A percentile compares a stretch with the other conserved stretches of the same genome.
Evolutionary conservation across 2,329 filamentous ascomycete species (phyloP).

Genomic region (Paecilomyces formosus): DNA sequence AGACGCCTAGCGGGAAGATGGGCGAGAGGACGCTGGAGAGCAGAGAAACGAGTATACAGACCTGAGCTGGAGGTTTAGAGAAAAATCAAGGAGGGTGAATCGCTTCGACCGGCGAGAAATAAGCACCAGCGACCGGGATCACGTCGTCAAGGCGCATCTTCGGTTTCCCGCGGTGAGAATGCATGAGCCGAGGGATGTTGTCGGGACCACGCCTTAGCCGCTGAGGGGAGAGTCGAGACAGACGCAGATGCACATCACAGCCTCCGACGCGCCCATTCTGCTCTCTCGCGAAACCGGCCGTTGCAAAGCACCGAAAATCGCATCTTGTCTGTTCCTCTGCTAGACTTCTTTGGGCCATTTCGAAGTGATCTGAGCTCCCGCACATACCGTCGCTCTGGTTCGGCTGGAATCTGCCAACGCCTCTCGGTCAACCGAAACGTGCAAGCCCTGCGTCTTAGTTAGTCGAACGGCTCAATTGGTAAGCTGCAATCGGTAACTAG

Average conservation of each 20-base stretch:
- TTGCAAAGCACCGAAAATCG: background rate
- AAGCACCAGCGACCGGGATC: background rate
- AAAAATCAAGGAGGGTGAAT: background rate
- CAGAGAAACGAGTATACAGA: background rate
- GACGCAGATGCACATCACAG: too few relatives aligned
- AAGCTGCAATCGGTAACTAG: background rate
- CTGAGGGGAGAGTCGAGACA: background rate
- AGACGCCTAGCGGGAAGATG: slow-evolving; percentile 1
- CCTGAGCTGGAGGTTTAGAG: background rate
- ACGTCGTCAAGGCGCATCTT: background rate
- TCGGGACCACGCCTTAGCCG: background rate
- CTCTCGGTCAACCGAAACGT: background rate
- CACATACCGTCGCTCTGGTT: background rate
- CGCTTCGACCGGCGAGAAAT: background rate
- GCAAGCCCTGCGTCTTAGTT: background rate
- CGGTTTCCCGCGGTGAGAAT: background rate
- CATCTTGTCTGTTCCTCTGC: background rate
- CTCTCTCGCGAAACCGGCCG: background rate
- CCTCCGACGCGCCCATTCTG: background rate
- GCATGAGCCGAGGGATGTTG: background rate
- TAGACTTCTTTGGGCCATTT: background rate
- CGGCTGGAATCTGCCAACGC: background rate
- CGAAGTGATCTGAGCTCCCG: background rate
- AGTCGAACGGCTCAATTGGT: background rate
- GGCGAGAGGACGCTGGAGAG: slow-evolving; percentile 6